These are phyloP conservation scores for Fomitopsis schrenkii DNA, from an alignment of 1,284 basidiomycete species.

Conservation along the genomic window DNA sequence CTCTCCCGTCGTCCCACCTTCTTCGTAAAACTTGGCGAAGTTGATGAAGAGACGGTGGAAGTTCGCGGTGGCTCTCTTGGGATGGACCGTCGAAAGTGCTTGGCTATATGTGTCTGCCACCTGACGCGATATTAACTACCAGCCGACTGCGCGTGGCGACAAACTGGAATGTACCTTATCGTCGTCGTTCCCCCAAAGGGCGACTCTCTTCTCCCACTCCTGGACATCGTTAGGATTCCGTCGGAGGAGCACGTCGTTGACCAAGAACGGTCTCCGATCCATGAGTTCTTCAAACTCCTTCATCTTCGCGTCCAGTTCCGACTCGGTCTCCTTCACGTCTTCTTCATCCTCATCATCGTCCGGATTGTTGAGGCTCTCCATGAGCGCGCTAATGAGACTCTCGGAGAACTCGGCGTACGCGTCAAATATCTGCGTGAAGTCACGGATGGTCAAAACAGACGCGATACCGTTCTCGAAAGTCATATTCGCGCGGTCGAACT, in stretches of 20 bases:
- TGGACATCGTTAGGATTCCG: constrained; percentile 98
- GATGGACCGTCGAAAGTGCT: constrained; percentile 86
- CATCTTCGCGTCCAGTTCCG: constrained; percentile 88
- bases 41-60: constrained; percentile 90
- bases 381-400: constrained; percentile 86
- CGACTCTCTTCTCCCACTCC: constrained; percentile 99
- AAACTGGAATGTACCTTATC: constrained; percentile 59
- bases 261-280: constrained; percentile 93
- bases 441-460: constrained; percentile 88
- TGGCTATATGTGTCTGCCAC: constrained; percentile 91
- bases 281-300: constrained; percentile 92
- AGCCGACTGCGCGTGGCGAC: neutral
- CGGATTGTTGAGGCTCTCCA: constrained; percentile 74
- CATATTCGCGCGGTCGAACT: constrained; percentile 85
- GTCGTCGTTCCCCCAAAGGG: constrained; percentile 90
- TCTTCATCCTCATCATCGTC: constrained; percentile 75
- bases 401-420: constrained; percentile 95
- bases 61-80: constrained; percentile 90
- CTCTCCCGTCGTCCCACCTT: constrained; percentile 78
- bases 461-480: constrained; percentile 90
- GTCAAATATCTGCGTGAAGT: constrained; percentile 99
- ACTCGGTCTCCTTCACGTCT: constrained; percentile 76
- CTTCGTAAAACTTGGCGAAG: constrained; percentile 98
- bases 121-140: constrained; percentile 30
- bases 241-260: constrained; percentile 93